phyloP scores from a whole-genome alignment of 805 yeast genomes.

The Clavispora carvajalis region DNA sequence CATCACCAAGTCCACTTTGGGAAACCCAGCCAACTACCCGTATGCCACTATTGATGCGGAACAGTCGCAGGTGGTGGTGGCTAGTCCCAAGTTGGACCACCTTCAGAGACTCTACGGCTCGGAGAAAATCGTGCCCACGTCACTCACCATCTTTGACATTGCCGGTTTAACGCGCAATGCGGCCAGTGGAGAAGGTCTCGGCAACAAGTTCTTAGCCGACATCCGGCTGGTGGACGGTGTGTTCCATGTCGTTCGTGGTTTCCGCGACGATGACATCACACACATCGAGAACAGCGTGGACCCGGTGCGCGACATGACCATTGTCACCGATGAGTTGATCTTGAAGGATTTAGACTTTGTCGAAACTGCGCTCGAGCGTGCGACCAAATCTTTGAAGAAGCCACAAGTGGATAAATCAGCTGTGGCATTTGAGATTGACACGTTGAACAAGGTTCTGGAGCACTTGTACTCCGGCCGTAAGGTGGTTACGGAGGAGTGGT shows the following conservation, averaged over 20 bases:
- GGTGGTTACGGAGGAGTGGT: constrained; percentile 58
- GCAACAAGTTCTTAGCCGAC: constrained; percentile 94
- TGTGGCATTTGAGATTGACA: constrained; percentile 22
- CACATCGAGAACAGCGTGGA: constrained; percentile 17
- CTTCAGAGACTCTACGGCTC: constrained; percentile 74
- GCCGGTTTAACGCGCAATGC: constrained; percentile 99
- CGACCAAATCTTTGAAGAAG: constrained; percentile 22
- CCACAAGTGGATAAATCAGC: constrained; percentile 23
- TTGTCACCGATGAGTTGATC: constrained; percentile 53
- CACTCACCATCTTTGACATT: constrained; percentile 89
- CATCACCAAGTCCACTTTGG: constrained; percentile 85
- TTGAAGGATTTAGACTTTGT: constrained; percentile 59
- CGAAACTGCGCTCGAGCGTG: constrained; percentile 41
- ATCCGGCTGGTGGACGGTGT: constrained; percentile 97
- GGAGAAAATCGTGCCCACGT: constrained; percentile 84
- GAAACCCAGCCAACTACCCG: constrained; percentile 96
- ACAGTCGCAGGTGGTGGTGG: constrained; percentile 93
- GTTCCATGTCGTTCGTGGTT: constrained; percentile 95
- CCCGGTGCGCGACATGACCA: constrained; percentile 16
- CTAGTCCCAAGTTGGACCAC: constrained; percentile 80
- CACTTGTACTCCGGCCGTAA: constrained; percentile 47
- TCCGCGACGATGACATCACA: constrained; percentile 16
- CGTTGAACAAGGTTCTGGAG: constrained; percentile 29
- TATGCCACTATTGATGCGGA: constrained; percentile 98
- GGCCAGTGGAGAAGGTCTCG: constrained; percentile 93